phyloP scores from a whole-genome alignment of 805 yeast genomes.

The Ogataea angusta region DNA sequence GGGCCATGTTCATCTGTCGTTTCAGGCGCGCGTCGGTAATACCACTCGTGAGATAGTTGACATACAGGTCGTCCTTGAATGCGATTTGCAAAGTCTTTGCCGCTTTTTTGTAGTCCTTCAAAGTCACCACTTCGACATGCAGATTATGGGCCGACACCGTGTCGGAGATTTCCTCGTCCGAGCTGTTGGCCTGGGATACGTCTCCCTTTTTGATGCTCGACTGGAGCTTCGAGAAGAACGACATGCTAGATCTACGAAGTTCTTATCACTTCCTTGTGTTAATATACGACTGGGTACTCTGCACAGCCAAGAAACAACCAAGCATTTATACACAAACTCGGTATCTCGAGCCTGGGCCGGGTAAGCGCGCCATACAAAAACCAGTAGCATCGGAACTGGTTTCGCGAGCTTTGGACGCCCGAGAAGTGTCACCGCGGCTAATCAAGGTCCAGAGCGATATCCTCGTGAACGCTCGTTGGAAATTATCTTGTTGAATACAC shows the following conservation, averaged over 20 bases:
- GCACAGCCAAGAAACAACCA: neutral
- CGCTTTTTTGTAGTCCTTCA: slow-evolving; percentile 50
- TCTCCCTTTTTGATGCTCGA: slow-evolving; percentile 15
- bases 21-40: slow-evolving; percentile 35
- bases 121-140: slow-evolving; percentile 32
- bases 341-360: slow-evolving; percentile 1
- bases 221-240: slow-evolving; percentile 20
- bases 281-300: neutral
- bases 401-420: neutral
- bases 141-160: slow-evolving; percentile 9
- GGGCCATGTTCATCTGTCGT: slow-evolving; percentile 43
- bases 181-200: neutral
- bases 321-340: neutral
- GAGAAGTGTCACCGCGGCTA: neutral
- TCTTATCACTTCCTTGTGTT: slow-evolving; percentile 1
- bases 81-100: slow-evolving; percentile 52
- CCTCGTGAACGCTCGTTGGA: neutral
- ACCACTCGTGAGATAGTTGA: slow-evolving; percentile 46
- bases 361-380: neutral
- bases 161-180: neutral
- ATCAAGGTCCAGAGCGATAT: neutral
- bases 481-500: neutral
- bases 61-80: slow-evolving; percentile 53
- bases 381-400: neutral
- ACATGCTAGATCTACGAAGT: slow-evolving; percentile 9